A percentile compares a stretch with the other conserved stretches of the same genome.
Evolutionary conservation across 805 yeast species (phyloP).

Genomic region (Nakazawaea ambrosiae): DNA sequence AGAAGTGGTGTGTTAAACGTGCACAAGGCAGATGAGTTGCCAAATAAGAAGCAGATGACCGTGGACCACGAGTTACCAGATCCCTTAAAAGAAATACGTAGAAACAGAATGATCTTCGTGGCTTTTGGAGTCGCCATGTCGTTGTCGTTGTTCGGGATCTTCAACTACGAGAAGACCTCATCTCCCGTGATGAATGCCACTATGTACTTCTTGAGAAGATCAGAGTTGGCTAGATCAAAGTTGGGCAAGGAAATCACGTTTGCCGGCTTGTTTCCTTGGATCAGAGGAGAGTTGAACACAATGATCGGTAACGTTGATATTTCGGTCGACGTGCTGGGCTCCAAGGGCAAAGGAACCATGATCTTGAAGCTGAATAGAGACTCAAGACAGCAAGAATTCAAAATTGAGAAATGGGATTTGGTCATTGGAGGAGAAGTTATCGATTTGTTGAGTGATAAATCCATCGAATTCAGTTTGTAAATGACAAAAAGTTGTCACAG

Average conservation of each 20-base stretch:
- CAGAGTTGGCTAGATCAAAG: conserved; percentile 49
- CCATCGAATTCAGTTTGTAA: conserved; percentile 21
- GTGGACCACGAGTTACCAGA: conserved; percentile 81
- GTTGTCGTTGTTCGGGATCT: conserved; percentile 53
- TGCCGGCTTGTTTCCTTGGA: conserved; percentile 80
- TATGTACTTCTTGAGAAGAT: conserved; percentile 76
- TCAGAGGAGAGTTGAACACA: conserved; percentile 76
- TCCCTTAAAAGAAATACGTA: conserved; percentile 50
- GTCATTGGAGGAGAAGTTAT: conserved; percentile 30
- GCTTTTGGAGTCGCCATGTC: conserved; percentile 49
- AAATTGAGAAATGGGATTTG: conserved; percentile 58
- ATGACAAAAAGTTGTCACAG: neutral
- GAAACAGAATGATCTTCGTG: conserved; percentile 46
- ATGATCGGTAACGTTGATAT: conserved; percentile 78
- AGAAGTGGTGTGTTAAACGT: too few species aligned
- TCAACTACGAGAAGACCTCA: conserved; percentile 88
- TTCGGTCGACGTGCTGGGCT: conserved; percentile 64
- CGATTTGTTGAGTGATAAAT: conserved; percentile 44
- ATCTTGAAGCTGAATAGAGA: conserved; percentile 70
- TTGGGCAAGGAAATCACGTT: conserved; percentile 76
- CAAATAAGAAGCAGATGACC: conserved; percentile 39
- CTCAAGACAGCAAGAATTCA: conserved; percentile 48
- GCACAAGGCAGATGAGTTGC: conserved; percentile 10
- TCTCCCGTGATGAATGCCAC: conserved; percentile 88
- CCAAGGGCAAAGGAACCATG: conserved; percentile 42